Conservation (phyloP, 1,284 basidiomycete species). For the Cerrena zonata region DNA sequence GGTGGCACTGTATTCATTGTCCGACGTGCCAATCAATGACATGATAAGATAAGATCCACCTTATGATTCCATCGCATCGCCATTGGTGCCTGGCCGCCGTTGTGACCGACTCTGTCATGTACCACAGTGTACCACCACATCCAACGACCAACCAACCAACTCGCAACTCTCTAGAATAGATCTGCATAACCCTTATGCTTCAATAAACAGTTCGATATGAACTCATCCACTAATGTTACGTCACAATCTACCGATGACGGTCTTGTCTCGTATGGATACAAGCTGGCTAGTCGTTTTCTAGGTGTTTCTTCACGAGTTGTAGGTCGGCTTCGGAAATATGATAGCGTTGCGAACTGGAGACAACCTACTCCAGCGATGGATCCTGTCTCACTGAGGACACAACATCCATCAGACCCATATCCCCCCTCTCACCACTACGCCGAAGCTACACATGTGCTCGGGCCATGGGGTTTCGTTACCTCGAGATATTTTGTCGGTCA, state of each 20-base stretch:
- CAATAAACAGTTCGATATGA: background rate
- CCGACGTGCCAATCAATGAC: too few species aligned
- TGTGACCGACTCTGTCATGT: too few species aligned
- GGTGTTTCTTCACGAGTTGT: constrained; percentile 39
- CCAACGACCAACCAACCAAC: too few species aligned
- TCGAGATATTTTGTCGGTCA: constrained; percentile 64
- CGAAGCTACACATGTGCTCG: constrained; percentile 35
- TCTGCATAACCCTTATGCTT: too few species aligned
- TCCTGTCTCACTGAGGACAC: background rate
- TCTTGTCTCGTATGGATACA: constrained; percentile 21
- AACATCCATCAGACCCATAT: background rate
- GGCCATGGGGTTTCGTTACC: constrained; percentile 63
- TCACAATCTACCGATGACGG: background rate
- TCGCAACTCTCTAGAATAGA: too few species aligned
- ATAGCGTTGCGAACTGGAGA: constrained; percentile 16
- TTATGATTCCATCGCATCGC: too few species aligned
- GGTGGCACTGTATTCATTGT: too few species aligned
- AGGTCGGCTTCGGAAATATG: constrained; percentile 35
- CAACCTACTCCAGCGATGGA: background rate
- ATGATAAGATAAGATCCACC: too few species aligned
- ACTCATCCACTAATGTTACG: background rate
- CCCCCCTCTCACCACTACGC: background rate
- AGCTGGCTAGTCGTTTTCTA: constrained; percentile 35
- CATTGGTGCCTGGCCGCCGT: too few species aligned
- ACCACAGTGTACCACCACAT: too few species aligned